Base-by-base conservation (phyloP, 352 stramenopile species). In the Phytopythium helicoides region DNA sequence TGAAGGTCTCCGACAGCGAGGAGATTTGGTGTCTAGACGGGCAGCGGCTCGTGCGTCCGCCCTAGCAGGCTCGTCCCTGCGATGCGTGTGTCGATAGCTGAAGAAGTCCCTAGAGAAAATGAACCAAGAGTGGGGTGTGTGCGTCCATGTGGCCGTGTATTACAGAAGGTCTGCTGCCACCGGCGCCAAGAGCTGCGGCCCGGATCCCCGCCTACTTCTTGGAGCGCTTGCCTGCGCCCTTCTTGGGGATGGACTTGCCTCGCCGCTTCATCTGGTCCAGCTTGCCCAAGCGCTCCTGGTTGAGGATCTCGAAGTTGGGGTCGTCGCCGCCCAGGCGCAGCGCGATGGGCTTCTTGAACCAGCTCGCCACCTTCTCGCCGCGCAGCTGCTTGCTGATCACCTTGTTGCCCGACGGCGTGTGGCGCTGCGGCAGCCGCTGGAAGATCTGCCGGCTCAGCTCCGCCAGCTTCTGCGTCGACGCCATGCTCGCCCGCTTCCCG, bases 321-420 rank as follows among this genome's bases (percentile, higher is more conserved):
- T 92, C 83, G 63, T 94, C 79, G 45, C 81, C 74, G 60, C 81
- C 81, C 18, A 92, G 64, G 65, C 80, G 77, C 60, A 90, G 58
- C 45, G 67, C 54, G 25, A 94, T 66, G 25, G 84, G 84, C 69
- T 94, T 94, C 60, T 87, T 84, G 65, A 94, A 94, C 84, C 84
- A 94, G 47, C 74, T 86, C 23, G 76, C 84, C 11, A 94, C 67
- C 68, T 89, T 92, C 34, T 94, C 84, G 46, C 84, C 84, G 71
- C 88, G 89, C 39, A 94, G 74, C 71, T 92, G 80, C 73, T 91
- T 91, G 66, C 80, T 91, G 68, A 94, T 91, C 37, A 94, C 74
- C 68, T 94, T 94, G 68, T 92, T 94, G 62, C 84, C 84, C 41
- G 84, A 92, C 55, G 73, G 62, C 22, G 67, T 85, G 60, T 92